Conservation (phyloP, 768 basidiomycete genomes). For the Cytidiella melzeri region DNA sequence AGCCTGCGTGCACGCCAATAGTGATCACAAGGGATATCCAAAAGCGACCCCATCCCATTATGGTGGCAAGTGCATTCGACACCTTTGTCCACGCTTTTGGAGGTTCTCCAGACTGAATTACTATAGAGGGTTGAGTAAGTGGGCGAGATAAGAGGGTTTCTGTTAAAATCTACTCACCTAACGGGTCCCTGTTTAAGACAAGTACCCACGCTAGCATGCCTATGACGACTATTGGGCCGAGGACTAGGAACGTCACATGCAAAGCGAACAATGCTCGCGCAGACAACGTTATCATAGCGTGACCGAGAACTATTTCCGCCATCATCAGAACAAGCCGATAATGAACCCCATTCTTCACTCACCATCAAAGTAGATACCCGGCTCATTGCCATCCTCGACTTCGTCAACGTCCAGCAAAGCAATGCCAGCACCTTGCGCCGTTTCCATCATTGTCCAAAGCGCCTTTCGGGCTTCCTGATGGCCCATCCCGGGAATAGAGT, state of each 20-base stretch:
- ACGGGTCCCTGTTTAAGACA: constrained; percentile 18
- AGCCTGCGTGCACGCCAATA: constrained; percentile 37
- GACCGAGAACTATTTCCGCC: constrained; percentile 48
- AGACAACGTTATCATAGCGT: constrained; percentile 48
- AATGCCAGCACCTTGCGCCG: constrained; percentile 46
- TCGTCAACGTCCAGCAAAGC: constrained; percentile 41
- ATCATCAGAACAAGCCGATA: neutral
- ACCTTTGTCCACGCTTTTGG: constrained; percentile 18
- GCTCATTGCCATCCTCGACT: constrained; percentile 20
- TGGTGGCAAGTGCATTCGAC: constrained; percentile 21
- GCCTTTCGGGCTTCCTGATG: constrained; percentile 44
- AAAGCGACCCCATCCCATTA: constrained; percentile 53
- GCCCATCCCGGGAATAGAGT: constrained; percentile 53
- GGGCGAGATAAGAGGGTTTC: neutral
- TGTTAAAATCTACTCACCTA: constrained; percentile 8
- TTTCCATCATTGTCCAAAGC: constrained; percentile 80
- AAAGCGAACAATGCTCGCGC: constrained; percentile 42
- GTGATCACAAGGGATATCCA: constrained; percentile 51
- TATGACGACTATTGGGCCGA: constrained; percentile 52
- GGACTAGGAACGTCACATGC: constrained; percentile 55
- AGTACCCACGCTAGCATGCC: constrained; percentile 36
- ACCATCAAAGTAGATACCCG: constrained; percentile 71
- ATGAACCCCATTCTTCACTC: constrained; percentile 20
- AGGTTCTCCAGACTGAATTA: neutral
- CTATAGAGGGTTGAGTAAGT: neutral